phyloP scores from a whole-genome alignment of 2,329 filamentous ascomycete genomes.

The Colletotrichum tropicicola region DNA sequence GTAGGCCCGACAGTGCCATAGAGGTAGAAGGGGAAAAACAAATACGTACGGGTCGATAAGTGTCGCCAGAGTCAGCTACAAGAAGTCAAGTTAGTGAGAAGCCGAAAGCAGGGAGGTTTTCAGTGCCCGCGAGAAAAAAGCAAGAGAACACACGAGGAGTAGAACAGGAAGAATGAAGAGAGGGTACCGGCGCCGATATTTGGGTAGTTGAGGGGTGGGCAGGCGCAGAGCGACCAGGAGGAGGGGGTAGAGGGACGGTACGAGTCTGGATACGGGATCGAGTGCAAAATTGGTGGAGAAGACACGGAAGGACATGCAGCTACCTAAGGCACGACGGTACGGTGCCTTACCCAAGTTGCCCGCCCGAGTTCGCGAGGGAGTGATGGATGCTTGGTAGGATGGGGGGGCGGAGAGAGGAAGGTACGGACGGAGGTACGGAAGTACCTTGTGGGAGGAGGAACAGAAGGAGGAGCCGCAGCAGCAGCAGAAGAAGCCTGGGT shows the following conservation, averaged over 20 bases:
- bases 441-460: slow-evolving; percentile 30
- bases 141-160: slow-evolving; percentile 30
- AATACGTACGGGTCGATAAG: slow-evolving; percentile 66
- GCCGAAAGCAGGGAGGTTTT: slow-evolving; percentile 46
- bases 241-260: slow-evolving; percentile 46
- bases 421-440: slow-evolving; percentile 12
- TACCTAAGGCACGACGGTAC: slow-evolving; percentile 28
- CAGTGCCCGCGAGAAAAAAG: slow-evolving; percentile 16
- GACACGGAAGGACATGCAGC: slow-evolving; percentile 56
- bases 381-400: slow-evolving; percentile 26
- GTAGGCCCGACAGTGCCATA: background rate
- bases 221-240: slow-evolving; percentile 41
- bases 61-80: slow-evolving; percentile 69
- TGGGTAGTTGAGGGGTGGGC: slow-evolving; percentile 28
- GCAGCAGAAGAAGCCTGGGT: slow-evolving; percentile 11
- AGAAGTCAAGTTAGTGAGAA: slow-evolving; percentile 38
- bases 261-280: slow-evolving; percentile 37
- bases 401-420: slow-evolving; percentile 34
- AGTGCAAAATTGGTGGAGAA: slow-evolving; percentile 51
- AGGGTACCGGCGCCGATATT: slow-evolving; percentile 30
- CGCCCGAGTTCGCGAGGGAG: background rate
- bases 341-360: background rate
- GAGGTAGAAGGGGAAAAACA: background rate
- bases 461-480: background rate
- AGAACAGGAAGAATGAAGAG: slow-evolving; percentile 36